Conservation (phyloP, 768 basidiomycete genomes). For the Hygrophoropsis aurantiaca region DNA sequence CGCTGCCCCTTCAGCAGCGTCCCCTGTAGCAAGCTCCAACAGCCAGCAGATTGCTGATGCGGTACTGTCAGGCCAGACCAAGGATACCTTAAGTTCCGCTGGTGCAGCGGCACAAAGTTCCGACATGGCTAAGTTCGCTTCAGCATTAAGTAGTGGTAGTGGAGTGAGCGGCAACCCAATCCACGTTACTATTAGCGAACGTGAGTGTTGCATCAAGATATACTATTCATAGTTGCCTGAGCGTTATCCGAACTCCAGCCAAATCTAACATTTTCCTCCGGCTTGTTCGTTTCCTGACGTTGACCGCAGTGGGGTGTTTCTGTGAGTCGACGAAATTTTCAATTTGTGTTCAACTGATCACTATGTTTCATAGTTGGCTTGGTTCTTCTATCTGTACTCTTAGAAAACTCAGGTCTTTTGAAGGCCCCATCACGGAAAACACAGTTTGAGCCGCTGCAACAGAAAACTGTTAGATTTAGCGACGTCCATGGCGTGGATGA, state of each 20-base stretch:
- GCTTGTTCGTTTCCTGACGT: constrained; percentile 60
- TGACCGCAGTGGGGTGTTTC: constrained; percentile 58
- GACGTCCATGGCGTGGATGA: constrained; percentile 99
- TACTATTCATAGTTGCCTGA: constrained; percentile 3
- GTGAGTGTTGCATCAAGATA: constrained; percentile 42
- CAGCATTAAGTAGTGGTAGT: constrained; percentile 41
- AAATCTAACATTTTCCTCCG: constrained; percentile 68
- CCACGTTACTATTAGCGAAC: constrained; percentile 79
- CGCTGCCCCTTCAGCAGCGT: constrained; percentile 12
- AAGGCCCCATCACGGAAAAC: constrained; percentile 81
- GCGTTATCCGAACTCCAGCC: constrained; percentile 37
- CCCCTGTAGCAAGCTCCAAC: constrained; percentile 27
- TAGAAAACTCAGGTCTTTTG: constrained; percentile 92
- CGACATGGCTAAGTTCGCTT: constrained; percentile 42
- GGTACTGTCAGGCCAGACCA: constrained; percentile 31
- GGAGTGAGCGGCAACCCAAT: constrained; percentile 61
- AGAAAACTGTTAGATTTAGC: constrained; percentile 83
- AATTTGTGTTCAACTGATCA: background rate
- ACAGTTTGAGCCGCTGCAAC: constrained; percentile 81
- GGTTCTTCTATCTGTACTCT: constrained; percentile 81
- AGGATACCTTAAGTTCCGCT: constrained; percentile 7
- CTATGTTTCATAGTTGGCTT: constrained; percentile 57
- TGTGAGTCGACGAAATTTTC: constrained; percentile 44
- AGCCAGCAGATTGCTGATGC: constrained; percentile 45
- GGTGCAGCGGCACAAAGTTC: constrained; percentile 21